Base-by-base conservation (phyloP, 2,329 filamentous ascomycete genomes). In the Fonsecaea nubica region DNA sequence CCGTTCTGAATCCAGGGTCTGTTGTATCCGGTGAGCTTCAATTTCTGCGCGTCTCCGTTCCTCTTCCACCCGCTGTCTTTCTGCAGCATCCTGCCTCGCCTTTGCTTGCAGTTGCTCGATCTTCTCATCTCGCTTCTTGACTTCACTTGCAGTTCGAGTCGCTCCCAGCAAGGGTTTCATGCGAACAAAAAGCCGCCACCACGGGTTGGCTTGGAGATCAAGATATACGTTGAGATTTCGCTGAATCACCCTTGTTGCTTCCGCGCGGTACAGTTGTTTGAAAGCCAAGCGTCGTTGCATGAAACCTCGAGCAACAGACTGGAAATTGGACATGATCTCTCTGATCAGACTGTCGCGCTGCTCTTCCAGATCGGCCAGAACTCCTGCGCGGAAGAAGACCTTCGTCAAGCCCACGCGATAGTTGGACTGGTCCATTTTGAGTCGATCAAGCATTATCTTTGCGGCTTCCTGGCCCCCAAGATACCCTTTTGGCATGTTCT, bases 381-480 rank as follows among this genome's bases (percentile, higher is more conserved):
- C 94, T 66, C 95, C 95, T 52, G 95, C 93, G 69, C 96, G 87
- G 85, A 99, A 99, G 81, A 99, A 99, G 12, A 99, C 94, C 79
- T 99, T 99, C 30, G 93, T 97, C 64, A 97, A 83, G 73, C 95
- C 95, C 64, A 99, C 93, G 25, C 96, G 91, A 78, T 96, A 99
- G 70, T 96, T 86, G 10, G 92, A 86, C 70, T 85, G 89, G 77
- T 99, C 95, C 72, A 99, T 85, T 18, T 89, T 89, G 52, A 99
- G 87, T 77, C 92, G 93, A 73, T 96, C 91, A 4, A 99, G 86
- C 85, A 99, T 98, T 68, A 95, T 86, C 25, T 87, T 88, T 18
- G 93, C 92, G 0, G 90, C 92, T 18, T 87, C 88, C 78, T 98
- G 95, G 1, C 95, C 94, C 73, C 98, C 95, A 2, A 97, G 81